These are phyloP conservation scores for Phytophthora sp. DNA, from an alignment of 352 stramenopile species.

Conservation along the genomic window DNA sequence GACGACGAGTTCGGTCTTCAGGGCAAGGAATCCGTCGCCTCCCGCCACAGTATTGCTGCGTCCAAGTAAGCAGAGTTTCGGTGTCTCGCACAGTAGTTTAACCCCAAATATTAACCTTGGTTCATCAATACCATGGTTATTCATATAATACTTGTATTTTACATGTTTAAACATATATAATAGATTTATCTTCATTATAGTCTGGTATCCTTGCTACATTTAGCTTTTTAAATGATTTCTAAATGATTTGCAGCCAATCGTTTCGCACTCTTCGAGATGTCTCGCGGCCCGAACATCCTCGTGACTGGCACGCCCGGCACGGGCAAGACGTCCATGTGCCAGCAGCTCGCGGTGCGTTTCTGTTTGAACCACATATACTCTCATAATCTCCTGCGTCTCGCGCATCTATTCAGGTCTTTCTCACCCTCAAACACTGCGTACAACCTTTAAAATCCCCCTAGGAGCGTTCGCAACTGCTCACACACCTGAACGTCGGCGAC, in stretches of 20 bases:
- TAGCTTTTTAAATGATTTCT: not conserved
- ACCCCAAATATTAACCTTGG: too few species aligned
- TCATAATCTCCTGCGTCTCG: slow-evolving; percentile 6
- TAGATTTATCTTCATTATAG: too few species aligned
- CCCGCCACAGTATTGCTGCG: slow-evolving; percentile 29
- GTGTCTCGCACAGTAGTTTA: too few species aligned
- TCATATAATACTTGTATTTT: too few species aligned
- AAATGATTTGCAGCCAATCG: slow-evolving; percentile 20
- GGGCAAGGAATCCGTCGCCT: slow-evolving; percentile 30
- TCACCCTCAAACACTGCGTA: slow-evolving; percentile 13
- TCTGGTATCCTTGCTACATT: too few species aligned
- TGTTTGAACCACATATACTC: not conserved
- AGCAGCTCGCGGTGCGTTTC: slow-evolving; percentile 83
- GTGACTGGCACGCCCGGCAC: slow-evolving; percentile 97
- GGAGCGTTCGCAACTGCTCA: slow-evolving; percentile 79
- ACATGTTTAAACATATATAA: too few species aligned
- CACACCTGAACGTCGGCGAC: slow-evolving; percentile 96
- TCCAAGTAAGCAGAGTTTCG: too few species aligned
- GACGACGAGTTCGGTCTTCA: slow-evolving; percentile 18
- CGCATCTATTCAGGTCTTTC: slow-evolving; percentile 11
- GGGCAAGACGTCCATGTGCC: slow-evolving; percentile 94
- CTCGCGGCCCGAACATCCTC: slow-evolving; percentile 94
- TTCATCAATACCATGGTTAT: too few species aligned
- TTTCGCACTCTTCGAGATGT: slow-evolving; percentile 35
- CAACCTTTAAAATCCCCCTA: slow-evolving; percentile 29